Percentiles rank a stretch among this genome's conserved stretches.
These are phyloP conservation scores for Brassica rapa DNA, from an alignment of 345 rosid genomes.

Conservation along the genomic window DNA sequence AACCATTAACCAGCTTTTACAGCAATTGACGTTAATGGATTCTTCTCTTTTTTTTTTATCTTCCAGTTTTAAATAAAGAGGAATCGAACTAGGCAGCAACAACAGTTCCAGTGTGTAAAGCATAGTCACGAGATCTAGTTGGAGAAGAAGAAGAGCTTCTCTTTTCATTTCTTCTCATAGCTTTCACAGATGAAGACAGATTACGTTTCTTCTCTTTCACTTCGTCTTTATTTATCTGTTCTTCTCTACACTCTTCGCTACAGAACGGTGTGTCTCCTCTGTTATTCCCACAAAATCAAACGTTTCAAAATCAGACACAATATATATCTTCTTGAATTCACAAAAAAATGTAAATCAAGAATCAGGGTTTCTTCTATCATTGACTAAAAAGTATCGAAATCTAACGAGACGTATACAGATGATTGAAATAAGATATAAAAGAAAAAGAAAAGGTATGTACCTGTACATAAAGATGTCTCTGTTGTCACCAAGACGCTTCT, in stretches of 20 bases:
- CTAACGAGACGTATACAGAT: background rate
- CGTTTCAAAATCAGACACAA: background rate
- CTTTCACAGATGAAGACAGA: constrained; percentile 68
- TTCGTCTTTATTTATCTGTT: constrained; percentile 75
- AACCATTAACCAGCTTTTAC: constrained; percentile 18
- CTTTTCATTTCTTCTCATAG: constrained; percentile 51
- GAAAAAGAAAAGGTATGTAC: constrained; percentile 33
- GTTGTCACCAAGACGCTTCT: constrained; percentile 64
- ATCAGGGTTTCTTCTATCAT: background rate
- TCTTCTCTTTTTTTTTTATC: background rate
- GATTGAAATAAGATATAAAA: background rate
- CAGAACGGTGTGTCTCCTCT: constrained; percentile 92
- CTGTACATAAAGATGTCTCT: constrained; percentile 88
- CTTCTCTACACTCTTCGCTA: constrained; percentile 84
- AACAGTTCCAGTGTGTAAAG: constrained; percentile 39
- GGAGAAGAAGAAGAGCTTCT: constrained; percentile 42
- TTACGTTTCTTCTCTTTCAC: constrained; percentile 57
- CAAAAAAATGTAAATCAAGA: background rate
- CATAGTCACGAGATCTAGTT: constrained; percentile 41
- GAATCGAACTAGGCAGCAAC: constrained; percentile 34
- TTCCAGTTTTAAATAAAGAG: background rate
- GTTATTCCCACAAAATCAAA: constrained; percentile 16
- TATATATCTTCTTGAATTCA: background rate
- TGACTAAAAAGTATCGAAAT: background rate
- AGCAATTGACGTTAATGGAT: constrained; percentile 16